These are phyloP conservation scores for Coffea humblotiana DNA, from an alignment of 305 asterid species.

Conservation along the genomic window DNA sequence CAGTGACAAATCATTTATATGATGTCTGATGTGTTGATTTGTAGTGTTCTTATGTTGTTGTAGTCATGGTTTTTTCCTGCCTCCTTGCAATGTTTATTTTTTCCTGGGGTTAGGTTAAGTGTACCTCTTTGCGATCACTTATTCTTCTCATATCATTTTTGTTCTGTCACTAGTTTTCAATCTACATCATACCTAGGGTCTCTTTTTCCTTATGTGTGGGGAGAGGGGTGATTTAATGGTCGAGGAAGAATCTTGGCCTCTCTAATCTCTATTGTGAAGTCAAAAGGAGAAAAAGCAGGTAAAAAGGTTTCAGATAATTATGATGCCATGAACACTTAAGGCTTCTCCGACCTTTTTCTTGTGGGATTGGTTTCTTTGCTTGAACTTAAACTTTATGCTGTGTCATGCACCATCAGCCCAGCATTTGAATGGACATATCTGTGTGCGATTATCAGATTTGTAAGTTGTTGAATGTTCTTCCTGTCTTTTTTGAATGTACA, in stretches of 20 bases:
- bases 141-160: not conserved
- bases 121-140: not conserved
- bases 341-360: not conserved
- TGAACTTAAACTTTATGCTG: not conserved
- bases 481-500: not conserved
- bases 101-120: not conserved
- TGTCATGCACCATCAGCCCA: not conserved
- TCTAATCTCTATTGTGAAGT: not conserved
- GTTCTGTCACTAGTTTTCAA: not conserved
- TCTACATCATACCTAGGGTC: not conserved
- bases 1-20: not conserved
- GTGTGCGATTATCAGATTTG: no score
- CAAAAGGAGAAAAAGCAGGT: not conserved
- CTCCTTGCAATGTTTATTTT: not conserved
- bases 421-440: not conserved
- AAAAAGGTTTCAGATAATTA: not conserved
- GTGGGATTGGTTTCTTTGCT: not conserved
- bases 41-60: not conserved
- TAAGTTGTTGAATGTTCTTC: not conserved
- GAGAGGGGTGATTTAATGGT: not conserved
- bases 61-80: not conserved
- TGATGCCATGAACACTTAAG: not conserved
- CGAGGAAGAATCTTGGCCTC: not conserved
- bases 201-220: not conserved
- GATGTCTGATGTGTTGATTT: not conserved